Conservation (phyloP, 176 grass and related monocot species). For the Eragrostis nindensis region DNA sequence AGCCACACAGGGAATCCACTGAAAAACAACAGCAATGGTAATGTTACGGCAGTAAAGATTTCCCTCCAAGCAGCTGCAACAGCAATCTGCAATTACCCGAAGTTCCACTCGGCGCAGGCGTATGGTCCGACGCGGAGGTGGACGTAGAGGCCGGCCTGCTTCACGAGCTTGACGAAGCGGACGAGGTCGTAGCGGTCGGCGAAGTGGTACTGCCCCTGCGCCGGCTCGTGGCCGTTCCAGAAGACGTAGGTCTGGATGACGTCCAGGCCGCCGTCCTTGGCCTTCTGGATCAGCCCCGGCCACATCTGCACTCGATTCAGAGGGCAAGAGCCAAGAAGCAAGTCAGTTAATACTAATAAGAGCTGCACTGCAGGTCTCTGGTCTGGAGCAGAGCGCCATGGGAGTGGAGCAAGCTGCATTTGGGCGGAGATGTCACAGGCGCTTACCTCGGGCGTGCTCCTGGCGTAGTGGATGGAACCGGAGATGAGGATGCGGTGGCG, state of each 20-base stretch:
- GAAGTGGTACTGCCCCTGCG: slow-evolving; percentile 89
- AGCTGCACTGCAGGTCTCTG: no score
- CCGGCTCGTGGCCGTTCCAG: slow-evolving; percentile 96
- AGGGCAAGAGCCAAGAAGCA: neutral
- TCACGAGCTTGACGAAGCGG: slow-evolving; percentile 84
- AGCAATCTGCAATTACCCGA: slow-evolving; percentile 57
- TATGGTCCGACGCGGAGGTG: slow-evolving; percentile 96
- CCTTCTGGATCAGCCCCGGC: slow-evolving; percentile 93
- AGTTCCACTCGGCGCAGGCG: slow-evolving; percentile 97
- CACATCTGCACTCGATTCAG: slow-evolving; percentile 65
- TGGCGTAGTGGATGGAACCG: slow-evolving; percentile 95
- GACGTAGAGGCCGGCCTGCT: slow-evolving; percentile 90
- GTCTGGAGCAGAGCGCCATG: neutral
- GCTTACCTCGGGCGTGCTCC: slow-evolving; percentile 78
- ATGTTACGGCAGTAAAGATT: neutral
- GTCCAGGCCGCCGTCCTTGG: slow-evolving; percentile 95
- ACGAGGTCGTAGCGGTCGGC: slow-evolving; percentile 84
- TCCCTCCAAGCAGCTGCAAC: neutral
- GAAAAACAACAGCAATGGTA: slow-evolving; percentile 31
- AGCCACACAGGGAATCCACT: slow-evolving; percentile 99
- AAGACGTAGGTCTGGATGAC: slow-evolving; percentile 98
- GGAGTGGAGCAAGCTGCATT: slow-evolving; percentile 26
- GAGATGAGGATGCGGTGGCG: slow-evolving; percentile 86
- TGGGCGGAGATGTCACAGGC: neutral
- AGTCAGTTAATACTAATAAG: no score